These are phyloP conservation scores for Suhomyces sp. DNA, from an alignment of 805 yeast species.

Conservation along the genomic window DNA sequence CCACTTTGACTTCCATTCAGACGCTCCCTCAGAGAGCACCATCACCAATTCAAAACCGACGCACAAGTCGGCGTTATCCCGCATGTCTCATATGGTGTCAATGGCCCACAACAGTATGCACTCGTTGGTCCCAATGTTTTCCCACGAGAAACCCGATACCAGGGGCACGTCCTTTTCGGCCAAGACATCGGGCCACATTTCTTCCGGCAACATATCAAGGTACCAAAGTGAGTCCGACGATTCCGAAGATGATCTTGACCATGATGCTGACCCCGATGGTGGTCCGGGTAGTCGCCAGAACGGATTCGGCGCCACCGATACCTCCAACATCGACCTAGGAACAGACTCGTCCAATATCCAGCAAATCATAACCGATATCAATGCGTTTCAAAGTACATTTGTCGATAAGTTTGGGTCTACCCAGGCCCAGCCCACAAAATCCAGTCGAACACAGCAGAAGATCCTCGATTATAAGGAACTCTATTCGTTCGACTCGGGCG, in stretches of 20 bases:
- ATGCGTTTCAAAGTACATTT: conserved; percentile 30
- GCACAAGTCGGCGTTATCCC: background rate
- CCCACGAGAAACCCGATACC: background rate
- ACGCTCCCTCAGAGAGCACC: background rate
- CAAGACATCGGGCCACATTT: background rate
- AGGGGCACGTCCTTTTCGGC: background rate
- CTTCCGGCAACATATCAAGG: conserved; percentile 4
- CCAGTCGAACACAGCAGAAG: conserved; percentile 34
- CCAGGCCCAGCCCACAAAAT: conserved; percentile 8
- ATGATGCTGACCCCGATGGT: background rate
- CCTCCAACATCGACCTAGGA: conserved; percentile 1
- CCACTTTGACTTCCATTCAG: background rate
- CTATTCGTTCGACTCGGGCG: conserved; percentile 8
- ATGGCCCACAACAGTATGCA: conserved; percentile 17
- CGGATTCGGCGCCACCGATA: background rate
- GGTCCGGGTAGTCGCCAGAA: background rate
- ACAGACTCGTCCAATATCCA: conserved; percentile 6
- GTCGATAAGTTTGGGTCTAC: conserved; percentile 18
- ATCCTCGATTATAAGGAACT: conserved; percentile 33
- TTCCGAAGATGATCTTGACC: background rate
- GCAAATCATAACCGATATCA: conserved; percentile 24
- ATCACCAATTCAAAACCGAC: background rate
- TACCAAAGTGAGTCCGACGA: conserved; percentile 23
- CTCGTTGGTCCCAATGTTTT: conserved; percentile 13
- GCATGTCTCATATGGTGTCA: conserved; percentile 7